Evolutionary conservation across 2,329 filamentous ascomycete species (phyloP).

Genomic region (Arthroderma uncinatum): DNA sequence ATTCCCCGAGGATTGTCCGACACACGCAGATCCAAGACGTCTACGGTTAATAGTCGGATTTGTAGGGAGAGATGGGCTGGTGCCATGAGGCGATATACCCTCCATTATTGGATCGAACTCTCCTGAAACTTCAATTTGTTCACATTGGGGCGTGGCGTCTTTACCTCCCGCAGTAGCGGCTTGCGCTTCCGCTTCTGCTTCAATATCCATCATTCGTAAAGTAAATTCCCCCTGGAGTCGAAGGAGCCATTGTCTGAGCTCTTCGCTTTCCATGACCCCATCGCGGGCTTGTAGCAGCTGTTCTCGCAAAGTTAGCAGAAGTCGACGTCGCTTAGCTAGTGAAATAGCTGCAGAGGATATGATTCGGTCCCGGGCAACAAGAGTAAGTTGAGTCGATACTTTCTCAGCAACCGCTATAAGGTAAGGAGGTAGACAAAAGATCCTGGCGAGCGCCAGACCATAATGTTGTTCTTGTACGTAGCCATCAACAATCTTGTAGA

Average conservation of each 20-base stretch:
- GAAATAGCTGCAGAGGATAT: constrained; percentile 48
- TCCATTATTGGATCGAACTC: not conserved
- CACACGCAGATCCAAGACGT: too few relatives aligned
- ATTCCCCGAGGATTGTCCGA: not conserved
- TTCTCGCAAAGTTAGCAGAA: constrained; percentile 63
- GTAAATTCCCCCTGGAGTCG: constrained; percentile 66
- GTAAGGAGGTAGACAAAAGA: constrained; percentile 57
- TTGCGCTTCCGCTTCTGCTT: constrained; percentile 18
- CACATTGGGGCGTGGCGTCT: constrained; percentile 13
- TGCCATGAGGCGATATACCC: not conserved
- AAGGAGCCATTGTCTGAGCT: constrained; percentile 52
- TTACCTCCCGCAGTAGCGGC: constrained; percentile 51
- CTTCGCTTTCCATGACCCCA: constrained; percentile 53
- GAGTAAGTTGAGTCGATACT: constrained; percentile 53
- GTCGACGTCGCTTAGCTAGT: constrained; percentile 53
- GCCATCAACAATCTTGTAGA: constrained; percentile 71
- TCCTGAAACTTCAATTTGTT: not conserved
- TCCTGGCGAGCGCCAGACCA: constrained; percentile 67
- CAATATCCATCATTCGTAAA: constrained; percentile 54
- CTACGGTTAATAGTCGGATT: not conserved
- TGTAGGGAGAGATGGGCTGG: not conserved
- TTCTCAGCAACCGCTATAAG: constrained; percentile 58
- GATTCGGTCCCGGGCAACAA: constrained; percentile 47
- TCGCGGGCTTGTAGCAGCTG: constrained; percentile 57
- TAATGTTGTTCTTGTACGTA: constrained; percentile 63